Percentiles rank a stretch among this genome's conserved stretches.
Evolutionary conservation across 495 filamentous ascomycete species (phyloP).

Genomic region (Hypoxylon perforatum): DNA sequence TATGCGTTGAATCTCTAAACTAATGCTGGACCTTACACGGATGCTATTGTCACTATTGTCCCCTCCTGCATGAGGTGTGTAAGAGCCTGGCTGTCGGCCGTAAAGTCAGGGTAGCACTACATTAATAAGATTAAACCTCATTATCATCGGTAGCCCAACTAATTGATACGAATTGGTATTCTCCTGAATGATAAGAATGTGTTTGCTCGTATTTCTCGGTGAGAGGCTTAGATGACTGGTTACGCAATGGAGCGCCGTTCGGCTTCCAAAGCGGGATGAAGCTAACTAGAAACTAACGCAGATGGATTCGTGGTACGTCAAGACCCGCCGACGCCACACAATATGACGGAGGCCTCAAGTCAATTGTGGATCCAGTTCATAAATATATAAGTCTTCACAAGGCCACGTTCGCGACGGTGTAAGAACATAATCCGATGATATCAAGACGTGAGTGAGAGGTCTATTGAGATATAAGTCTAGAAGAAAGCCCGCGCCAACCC

Average conservation of each 20-base stretch:
- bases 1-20: not conserved
- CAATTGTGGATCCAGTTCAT: not conserved
- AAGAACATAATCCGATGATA: not conserved
- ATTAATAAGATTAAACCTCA: too few relatives aligned
- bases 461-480: constrained; percentile 35
- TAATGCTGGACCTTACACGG: not conserved
- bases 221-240: too few relatives aligned
- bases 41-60: not conserved
- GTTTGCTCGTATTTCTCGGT: too few relatives aligned
- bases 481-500: constrained; percentile 31
- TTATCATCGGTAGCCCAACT: too few relatives aligned
- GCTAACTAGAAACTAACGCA: constrained; percentile 12
- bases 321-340: constrained; percentile 24
- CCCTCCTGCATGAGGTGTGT: too few relatives aligned
- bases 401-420: constrained; percentile 1
- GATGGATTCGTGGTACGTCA: constrained; percentile 9
- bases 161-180: too few relatives aligned
- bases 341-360: constrained; percentile 17
- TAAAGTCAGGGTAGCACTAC: too few relatives aligned
- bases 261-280: too few relatives aligned
- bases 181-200: too few relatives aligned
- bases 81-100: too few relatives aligned
- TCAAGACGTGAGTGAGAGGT: constrained; percentile 21
- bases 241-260: too few relatives aligned
- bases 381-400: constrained; percentile 4